Evolutionary conservation across 495 filamentous ascomycete genomes (phyloP).

Genomic region (Xylaria telfairii): DNA sequence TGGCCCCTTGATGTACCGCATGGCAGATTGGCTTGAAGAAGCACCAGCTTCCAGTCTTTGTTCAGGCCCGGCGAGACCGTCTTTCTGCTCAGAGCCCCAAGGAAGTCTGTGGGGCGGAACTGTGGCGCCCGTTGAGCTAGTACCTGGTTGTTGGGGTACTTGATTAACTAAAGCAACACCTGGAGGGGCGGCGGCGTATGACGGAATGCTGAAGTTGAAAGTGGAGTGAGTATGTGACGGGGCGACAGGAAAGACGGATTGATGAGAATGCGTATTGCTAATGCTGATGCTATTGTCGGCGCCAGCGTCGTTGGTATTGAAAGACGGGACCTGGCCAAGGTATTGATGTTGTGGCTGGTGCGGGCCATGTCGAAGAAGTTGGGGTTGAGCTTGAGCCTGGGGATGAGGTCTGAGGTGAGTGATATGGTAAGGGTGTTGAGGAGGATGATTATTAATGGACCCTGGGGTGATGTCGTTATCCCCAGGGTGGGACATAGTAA

Average conservation of each 20-base stretch:
- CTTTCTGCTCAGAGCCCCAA: slow-evolving; percentile 4
- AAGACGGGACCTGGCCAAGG: not conserved
- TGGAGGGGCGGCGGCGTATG: not conserved
- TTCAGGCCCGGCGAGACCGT: not conserved
- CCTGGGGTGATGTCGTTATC: slow-evolving; percentile 21
- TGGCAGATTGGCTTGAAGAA: slow-evolving; percentile 24
- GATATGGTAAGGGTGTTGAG: slow-evolving; percentile 14
- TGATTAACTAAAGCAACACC: slow-evolving; percentile 10
- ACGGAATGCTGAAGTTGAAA: slow-evolving; percentile 13
- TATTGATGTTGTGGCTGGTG: slow-evolving; percentile 11
- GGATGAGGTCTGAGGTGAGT: not conserved
- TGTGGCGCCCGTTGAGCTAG: not conserved
- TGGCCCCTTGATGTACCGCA: slow-evolving; percentile 45
- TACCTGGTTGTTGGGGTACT: slow-evolving; percentile 2
- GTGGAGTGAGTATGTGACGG: not conserved
- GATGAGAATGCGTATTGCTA: not conserved
- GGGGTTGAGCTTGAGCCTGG: not conserved
- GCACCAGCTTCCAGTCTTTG: not conserved
- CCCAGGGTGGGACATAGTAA: slow-evolving; percentile 25
- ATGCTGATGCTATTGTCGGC: not conserved
- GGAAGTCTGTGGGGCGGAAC: not conserved
- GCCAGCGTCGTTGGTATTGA: not conserved
- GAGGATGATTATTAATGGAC: slow-evolving; percentile 21
- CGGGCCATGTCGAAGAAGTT: slow-evolving; percentile 5
- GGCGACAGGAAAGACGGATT: not conserved